Percentiles rank a stretch among this genome's conserved stretches.
Conservation (phyloP, 2,329 filamentous ascomycete species). For the Phaeosphaeriaceae sp. region DNA sequence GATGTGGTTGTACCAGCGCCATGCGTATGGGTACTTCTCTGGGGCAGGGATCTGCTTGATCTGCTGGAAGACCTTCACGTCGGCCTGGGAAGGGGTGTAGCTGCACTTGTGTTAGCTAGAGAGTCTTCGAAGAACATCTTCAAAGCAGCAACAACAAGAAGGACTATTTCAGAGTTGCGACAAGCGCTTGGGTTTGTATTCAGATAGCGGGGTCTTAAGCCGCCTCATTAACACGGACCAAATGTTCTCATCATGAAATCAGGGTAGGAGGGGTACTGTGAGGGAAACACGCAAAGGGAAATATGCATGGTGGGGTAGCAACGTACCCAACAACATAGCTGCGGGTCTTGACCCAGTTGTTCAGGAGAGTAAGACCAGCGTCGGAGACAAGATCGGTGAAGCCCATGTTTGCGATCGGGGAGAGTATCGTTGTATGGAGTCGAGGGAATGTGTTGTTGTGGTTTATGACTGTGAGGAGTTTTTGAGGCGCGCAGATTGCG, state of each 20-base stretch:
- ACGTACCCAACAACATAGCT: conserved; percentile 86
- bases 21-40: conserved; percentile 89
- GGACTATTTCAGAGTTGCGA: conserved; percentile 72
- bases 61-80: conserved; percentile 94
- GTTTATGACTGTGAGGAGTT: conserved; percentile 24
- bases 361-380: conserved; percentile 71
- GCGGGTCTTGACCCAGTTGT: conserved; percentile 76
- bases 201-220: conserved; percentile 88
- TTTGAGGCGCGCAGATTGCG: conserved; percentile 27
- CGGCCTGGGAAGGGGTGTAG: conserved; percentile 83
- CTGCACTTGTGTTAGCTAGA: conserved; percentile 49
- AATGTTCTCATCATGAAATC: conserved; percentile 78
- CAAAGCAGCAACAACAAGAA: conserved; percentile 20
- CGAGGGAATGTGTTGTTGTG: conserved; percentile 17
- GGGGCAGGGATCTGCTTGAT: conserved; percentile 76
- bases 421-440: conserved; percentile 15
- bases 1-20: conserved; percentile 99
- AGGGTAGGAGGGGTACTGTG: conserved; percentile 30
- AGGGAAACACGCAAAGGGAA: conserved; percentile 19
- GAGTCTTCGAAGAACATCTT: conserved; percentile 16
- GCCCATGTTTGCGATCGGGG: conserved; percentile 63
- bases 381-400: conserved; percentile 73
- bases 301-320: conserved; percentile 37
- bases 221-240: conserved; percentile 97
- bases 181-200: conserved; percentile 77